phyloP scores from a whole-genome alignment of 352 stramenopile genomes.

The Phytopythium vexans region DNA sequence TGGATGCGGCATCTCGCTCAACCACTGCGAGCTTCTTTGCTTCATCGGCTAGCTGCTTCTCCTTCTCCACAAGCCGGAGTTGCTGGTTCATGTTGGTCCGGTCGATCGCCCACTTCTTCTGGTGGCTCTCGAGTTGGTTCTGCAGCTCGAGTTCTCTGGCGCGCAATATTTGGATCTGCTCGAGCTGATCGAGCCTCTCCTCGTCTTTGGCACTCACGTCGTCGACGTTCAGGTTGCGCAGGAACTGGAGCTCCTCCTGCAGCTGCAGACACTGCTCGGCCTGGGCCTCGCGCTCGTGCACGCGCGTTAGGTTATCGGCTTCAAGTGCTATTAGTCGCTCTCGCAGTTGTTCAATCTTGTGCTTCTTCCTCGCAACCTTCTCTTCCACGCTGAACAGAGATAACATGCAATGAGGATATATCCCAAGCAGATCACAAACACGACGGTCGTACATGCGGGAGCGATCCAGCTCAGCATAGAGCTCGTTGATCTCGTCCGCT shows the following conservation, averaged over 20 bases:
- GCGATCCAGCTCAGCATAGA: slow-evolving; percentile 50
- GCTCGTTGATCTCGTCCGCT: slow-evolving; percentile 51
- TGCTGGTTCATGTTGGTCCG: slow-evolving; percentile 47
- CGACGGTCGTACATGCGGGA: slow-evolving; percentile 14
- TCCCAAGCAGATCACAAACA: not conserved
- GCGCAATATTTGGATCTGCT: slow-evolving; percentile 48
- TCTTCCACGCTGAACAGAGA: slow-evolving; percentile 25
- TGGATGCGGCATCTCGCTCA: slow-evolving; percentile 19
- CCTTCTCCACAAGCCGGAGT: slow-evolving; percentile 50
- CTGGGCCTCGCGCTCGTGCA: slow-evolving; percentile 51
- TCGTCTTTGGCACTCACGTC: slow-evolving; percentile 50
- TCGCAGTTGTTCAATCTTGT: slow-evolving; percentile 28
- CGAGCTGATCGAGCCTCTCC: slow-evolving; percentile 53
- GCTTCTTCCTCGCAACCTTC: slow-evolving; percentile 29
- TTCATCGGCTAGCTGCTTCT: slow-evolving; percentile 42
- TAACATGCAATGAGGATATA: not conserved
- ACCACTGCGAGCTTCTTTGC: slow-evolving; percentile 16
- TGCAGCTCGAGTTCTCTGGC: slow-evolving; percentile 49
- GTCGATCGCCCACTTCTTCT: slow-evolving; percentile 53
- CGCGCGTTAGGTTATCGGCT: slow-evolving; percentile 41
- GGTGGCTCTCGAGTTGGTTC: slow-evolving; percentile 50
- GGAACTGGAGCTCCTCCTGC: slow-evolving; percentile 54
- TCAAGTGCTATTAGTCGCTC: slow-evolving; percentile 45
- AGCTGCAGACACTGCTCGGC: slow-evolving; percentile 39
- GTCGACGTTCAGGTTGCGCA: slow-evolving; percentile 43